Evolutionary conservation across 78 protist species (phyloP).

Genomic region (Tieghemostelium lacteum): DNA sequence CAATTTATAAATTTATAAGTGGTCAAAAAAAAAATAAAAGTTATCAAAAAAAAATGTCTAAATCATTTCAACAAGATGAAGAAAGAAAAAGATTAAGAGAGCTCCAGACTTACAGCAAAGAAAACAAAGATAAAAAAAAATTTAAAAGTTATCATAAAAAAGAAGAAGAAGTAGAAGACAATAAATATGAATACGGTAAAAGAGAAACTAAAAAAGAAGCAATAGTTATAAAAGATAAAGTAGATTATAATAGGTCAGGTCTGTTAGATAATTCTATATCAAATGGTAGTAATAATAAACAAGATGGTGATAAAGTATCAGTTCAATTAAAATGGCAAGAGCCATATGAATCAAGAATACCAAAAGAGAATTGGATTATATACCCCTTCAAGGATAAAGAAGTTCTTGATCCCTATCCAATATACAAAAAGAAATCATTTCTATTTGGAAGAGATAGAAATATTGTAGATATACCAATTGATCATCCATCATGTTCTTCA

Average conservation of each 20-base stretch:
- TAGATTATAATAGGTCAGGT: slow-evolving; percentile 85
- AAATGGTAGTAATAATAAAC: background rate
- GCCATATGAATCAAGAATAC: slow-evolving; percentile 85
- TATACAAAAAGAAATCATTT: slow-evolving; percentile 76
- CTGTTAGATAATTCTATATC: background rate
- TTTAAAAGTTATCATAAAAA: background rate
- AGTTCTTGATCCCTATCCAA: slow-evolving; percentile 57
- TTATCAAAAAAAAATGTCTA: too few relatives aligned
- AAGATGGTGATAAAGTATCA: slow-evolving; percentile 26
- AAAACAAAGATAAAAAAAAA: background rate
- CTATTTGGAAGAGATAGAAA: slow-evolving; percentile 86
- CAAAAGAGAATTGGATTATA: slow-evolving; percentile 84
- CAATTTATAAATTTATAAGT: too few relatives aligned
- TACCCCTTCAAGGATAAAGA: slow-evolving; percentile 87
- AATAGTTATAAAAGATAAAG: slow-evolving; percentile 64
- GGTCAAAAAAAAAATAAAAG: too few relatives aligned
- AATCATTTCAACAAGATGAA: slow-evolving; percentile 30
- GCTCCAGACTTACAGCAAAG: background rate
- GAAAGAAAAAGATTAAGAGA: slow-evolving; percentile 51
- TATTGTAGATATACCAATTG: slow-evolving; percentile 91
- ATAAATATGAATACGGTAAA: background rate
- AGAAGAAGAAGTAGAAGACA: slow-evolving; percentile 6
- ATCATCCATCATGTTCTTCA: slow-evolving; percentile 91
- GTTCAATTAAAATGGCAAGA: slow-evolving; percentile 81
- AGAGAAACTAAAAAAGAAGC: slow-evolving; percentile 37